Base-by-base conservation (phyloP, 2,329 filamentous ascomycete species). In the Zarea fungicola region DNA sequence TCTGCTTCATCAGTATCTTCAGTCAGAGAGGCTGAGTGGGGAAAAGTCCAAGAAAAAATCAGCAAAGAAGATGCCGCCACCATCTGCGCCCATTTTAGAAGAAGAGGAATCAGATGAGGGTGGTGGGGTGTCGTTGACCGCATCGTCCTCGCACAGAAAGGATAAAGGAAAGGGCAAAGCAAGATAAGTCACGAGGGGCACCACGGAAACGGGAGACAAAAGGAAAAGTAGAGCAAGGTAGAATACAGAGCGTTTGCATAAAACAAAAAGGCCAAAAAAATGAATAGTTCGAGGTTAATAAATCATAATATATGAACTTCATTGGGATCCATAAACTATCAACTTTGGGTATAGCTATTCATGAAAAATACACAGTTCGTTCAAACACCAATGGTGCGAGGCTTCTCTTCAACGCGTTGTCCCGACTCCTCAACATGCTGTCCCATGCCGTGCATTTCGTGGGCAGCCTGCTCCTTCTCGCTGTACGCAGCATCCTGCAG, bases 381-480 rank as follows among this genome's bases (percentile, higher is more conserved):
- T 44, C 25, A 49, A 43, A 35, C 42, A 21, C 10, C 41, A 28
- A 50, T 45, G 7, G 48, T 40, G 5, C 48, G 42, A 44, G 41
- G 26, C 48, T 45, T 46, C 36, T 29, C 25, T 16, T 39, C 23
- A 9, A 34, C 11, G 8, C 43, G 26, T 19, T 36, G 16, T 7
- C 26, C 36, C 5, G 48, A 56, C 9, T 62, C 44, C 55, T 75
- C 71, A 5, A 69, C 52, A 50, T 73, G 68, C 37, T 65, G 55
- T 0, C 61, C 60, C 9, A 54, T 54, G 2, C 59, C 62, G 2
- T 57, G 59, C 6, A 55, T 56, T 34, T 66, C 66, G 34, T 65
- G 63, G 0, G 62, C 65, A 13, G 60, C 56, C 18, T 62, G 61
- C 55, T 71, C 60, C 66, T 78, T 76, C 62, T 77, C 73, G 48